Evolutionary conservation across 805 yeast genomes (phyloP), one percentile per base, ranked within the genome.

Genomic region (Candida xyloterini): DNA sequence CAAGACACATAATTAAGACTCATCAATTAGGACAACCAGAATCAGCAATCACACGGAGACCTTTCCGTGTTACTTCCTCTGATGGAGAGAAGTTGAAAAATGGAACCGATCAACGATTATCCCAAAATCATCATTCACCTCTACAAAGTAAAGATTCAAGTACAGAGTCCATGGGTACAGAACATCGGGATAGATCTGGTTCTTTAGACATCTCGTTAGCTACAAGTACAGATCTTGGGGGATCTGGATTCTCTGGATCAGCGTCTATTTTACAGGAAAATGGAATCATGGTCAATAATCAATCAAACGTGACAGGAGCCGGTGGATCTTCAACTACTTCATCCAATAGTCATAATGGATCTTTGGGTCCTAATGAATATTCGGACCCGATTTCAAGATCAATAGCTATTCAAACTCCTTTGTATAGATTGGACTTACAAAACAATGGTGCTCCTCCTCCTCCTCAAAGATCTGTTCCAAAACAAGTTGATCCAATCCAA

Each of bases 1-100:
- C 64, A 2, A 51, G 65, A 31, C 67, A 62, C 37, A 42, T 62
- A 9, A 50, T 36, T 21, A 57, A 55, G 30, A 44, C 59, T 11
- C 66, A 62, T 40, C 35, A 49, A 14, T 44, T 58, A 22, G 48
- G 50, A n/a, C 55, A 51, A 24, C 55, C 59, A 13, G 53, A 49
- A 10, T 52, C 59, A 2, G 28, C 50, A 10, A 53, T 52, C 10
- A 49, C 60, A 5, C 44, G 65, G 33, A 43, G 62, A 27, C 63
- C 64, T 8, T 59, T 58, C 39, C 41, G 35, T 3, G 24, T 45
- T 5, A 31, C 14, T 7, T 24, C 44, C 10, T n/a, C 15, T n/a
- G 38, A 29, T 9, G 18, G 13, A 3, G 34, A 16, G 22, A 41
- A 31, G 27, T 9, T 24, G 30, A 37, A 34, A 7, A 24, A 16